Percentiles rank a stretch among this genome's conserved stretches.
Conservation (phyloP, 176 grass and related monocot species). For the Pontederia crassipes region DNA sequence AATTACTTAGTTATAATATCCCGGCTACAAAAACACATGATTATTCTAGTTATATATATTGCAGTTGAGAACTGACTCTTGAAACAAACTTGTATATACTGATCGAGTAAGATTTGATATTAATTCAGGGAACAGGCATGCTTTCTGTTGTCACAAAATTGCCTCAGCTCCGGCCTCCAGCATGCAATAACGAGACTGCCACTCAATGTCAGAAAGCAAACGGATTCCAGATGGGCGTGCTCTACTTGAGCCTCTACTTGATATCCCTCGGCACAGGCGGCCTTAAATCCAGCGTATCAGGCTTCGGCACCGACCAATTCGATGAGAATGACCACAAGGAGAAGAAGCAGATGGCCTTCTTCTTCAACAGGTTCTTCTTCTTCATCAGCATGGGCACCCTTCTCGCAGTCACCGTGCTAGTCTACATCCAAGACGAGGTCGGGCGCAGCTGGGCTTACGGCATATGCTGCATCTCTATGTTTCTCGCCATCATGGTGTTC, state of each 20-base stretch:
- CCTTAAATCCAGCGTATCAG: slow-evolving; percentile 77
- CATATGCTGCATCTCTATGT: slow-evolving; percentile 64
- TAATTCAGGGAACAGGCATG: slow-evolving; percentile 45
- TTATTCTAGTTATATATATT: no score
- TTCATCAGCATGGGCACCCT: slow-evolving; percentile 66
- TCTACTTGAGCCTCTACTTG: slow-evolving; percentile 66
- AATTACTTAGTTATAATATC: background rate
- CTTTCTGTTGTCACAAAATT: slow-evolving; percentile 45
- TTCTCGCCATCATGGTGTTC: slow-evolving; percentile 38
- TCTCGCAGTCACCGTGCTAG: slow-evolving; percentile 59
- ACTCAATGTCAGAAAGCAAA: slow-evolving; percentile 35
- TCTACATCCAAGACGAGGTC: slow-evolving; percentile 80
- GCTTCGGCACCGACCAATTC: slow-evolving; percentile 83
- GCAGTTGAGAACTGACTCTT: no score
- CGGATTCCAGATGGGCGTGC: slow-evolving; percentile 45
- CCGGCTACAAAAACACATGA: no score
- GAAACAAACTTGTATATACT: no score
- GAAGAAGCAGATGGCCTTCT: slow-evolving; percentile 51
- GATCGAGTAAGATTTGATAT: background rate
- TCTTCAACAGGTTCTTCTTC: slow-evolving; percentile 84
- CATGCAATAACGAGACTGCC: slow-evolving; percentile 16
- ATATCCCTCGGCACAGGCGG: slow-evolving; percentile 71
- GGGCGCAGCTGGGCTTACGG: slow-evolving; percentile 76
- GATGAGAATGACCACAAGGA: slow-evolving; percentile 58
- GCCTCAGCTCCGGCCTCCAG: slow-evolving; percentile 51